Evolutionary conservation across 2,329 filamentous ascomycete species (phyloP).

Genomic region (Corinectria fuckeliana): DNA sequence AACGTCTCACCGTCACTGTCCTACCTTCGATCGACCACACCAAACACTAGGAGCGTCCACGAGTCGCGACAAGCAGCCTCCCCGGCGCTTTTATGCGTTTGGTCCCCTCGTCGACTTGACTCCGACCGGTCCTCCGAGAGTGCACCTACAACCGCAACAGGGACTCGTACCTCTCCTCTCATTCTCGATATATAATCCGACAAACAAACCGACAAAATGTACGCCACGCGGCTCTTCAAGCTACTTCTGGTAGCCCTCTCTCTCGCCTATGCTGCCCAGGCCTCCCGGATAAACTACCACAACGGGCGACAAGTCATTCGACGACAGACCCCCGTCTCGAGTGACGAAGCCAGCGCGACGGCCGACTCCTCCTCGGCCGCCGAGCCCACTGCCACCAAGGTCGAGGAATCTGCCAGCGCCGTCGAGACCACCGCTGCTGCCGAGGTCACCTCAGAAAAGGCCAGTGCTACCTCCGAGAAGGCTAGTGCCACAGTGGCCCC

Average conservation of each 20-base stretch:
- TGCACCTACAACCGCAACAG: not conserved
- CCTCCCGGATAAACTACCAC: slow-evolving; percentile 40
- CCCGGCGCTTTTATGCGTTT: not conserved
- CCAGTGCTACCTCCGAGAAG: not conserved
- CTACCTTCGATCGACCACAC: slow-evolving; percentile 1
- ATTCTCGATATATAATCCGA: too few relatives aligned
- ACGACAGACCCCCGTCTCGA: slow-evolving; percentile 29
- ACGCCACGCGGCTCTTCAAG: slow-evolving; percentile 52
- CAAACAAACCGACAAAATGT: slow-evolving; percentile 49
- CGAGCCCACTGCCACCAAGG: slow-evolving; percentile 16
- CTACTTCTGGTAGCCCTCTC: slow-evolving; percentile 58
- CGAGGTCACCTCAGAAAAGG: not conserved
- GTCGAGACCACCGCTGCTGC: not conserved
- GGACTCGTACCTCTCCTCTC: not conserved
- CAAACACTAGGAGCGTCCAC: not conserved
- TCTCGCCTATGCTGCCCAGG: slow-evolving; percentile 54
- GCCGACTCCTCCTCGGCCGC: slow-evolving; percentile 16
- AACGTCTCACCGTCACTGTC: not conserved
- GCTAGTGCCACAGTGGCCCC: not conserved
- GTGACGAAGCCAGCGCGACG: slow-evolving; percentile 18
- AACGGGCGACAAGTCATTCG: slow-evolving; percentile 27
- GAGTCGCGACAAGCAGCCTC: not conserved
- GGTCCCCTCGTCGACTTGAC: not conserved
- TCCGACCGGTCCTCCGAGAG: not conserved
- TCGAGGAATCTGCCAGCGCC: slow-evolving; percentile 1